Evolutionary conservation across 2,329 filamentous ascomycete species (phyloP), one percentile per base, ranked within the genome.

Genomic region (Fusarium sp.): DNA sequence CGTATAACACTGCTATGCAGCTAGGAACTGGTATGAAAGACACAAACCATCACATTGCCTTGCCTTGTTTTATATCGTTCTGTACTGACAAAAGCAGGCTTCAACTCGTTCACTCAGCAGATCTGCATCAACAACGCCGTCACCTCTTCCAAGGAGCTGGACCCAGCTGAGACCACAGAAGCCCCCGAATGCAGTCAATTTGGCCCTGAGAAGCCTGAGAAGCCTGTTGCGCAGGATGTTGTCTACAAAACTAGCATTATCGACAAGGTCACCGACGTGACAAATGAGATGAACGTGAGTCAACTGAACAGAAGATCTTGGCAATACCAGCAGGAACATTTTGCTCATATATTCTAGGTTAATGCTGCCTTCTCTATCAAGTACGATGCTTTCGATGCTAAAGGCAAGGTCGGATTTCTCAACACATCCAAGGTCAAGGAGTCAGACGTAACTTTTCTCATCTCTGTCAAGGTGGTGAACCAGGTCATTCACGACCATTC

Each of bases 401-500:
- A 64, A 10, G 61, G 61, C 9, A 57, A 48, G 24, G 38, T 28
- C 4, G 50, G 35, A 10, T 64, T 64, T 21, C 29, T 57, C 21
- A 66, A 66, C 33, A 57, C 47, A 2, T 48, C 46, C 18, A 66
- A 66, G 24, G 37, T 66, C 57, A 66, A 66, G 29, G 53, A 66
- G n/a, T n/a, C 29, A 18, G 63, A 66, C 21, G 21, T 61, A 1
- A 52, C 29, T 4, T 54, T 66, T 21, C 21, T 66, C 52, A 28
- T 66, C 3, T 62, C 63, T 2, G 50, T 57, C 33, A 66, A 66
- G 24, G 63, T 62, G 18, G 33, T 65, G 7, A 65, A 65, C 6
- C 62, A 66, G 12, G 37, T 57, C 20, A 57, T 57, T 2, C 46
- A 53, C 9, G 63, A 66, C 15, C 52, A 62, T n/a, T 21, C 52